Conservation (phyloP, 2,329 filamentous ascomycete species). For the Cladosporium sp. region DNA sequence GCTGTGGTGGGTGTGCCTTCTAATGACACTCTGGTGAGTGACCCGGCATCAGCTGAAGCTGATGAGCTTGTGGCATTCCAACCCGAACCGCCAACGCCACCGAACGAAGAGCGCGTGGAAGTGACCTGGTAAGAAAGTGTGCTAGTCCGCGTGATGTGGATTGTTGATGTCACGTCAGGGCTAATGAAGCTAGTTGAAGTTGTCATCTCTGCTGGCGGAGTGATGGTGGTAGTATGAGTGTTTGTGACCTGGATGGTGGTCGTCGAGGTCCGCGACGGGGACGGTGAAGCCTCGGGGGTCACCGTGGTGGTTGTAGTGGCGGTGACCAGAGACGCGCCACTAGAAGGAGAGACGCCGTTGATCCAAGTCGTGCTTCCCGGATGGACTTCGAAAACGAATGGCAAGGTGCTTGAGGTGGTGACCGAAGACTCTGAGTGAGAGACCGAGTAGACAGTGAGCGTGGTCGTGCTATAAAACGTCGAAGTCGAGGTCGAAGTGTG, state of each 20-base stretch:
- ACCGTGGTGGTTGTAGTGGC: conserved; percentile 22
- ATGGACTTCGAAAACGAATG: conserved; percentile 16
- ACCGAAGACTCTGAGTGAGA: conserved; percentile 8
- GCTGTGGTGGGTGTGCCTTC: conserved; percentile 17
- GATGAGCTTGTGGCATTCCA: conserved; percentile 23
- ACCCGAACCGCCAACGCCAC: conserved; percentile 23
- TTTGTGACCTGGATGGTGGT: conserved; percentile 11
- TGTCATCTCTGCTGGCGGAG: conserved; percentile 24
- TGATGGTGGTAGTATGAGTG: conserved; percentile 14
- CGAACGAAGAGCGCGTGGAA: conserved; percentile 18
- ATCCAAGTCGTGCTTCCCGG: conserved; percentile 25
- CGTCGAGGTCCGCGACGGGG: conserved; percentile 15
- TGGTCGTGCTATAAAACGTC: conserved; percentile 13
- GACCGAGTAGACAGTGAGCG: conserved; percentile 22
- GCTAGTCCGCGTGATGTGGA: conserved; percentile 25
- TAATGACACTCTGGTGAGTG: conserved; percentile 9
- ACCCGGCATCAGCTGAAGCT: conserved; percentile 4
- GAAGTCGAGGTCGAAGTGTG: conserved; percentile 16
- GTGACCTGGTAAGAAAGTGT: conserved; percentile 18
- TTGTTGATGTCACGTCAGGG: conserved; percentile 23
- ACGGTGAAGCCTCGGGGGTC: conserved; percentile 13
- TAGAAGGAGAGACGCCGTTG: conserved; percentile 23
- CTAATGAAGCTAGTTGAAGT: conserved; percentile 23
- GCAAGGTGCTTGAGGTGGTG: conserved; percentile 5
- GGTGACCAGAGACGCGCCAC: conserved; percentile 20